These are phyloP conservation scores for Macrolepiota albuminosa DNA, from an alignment of 768 basidiomycete genomes.

Conservation along the genomic window DNA sequence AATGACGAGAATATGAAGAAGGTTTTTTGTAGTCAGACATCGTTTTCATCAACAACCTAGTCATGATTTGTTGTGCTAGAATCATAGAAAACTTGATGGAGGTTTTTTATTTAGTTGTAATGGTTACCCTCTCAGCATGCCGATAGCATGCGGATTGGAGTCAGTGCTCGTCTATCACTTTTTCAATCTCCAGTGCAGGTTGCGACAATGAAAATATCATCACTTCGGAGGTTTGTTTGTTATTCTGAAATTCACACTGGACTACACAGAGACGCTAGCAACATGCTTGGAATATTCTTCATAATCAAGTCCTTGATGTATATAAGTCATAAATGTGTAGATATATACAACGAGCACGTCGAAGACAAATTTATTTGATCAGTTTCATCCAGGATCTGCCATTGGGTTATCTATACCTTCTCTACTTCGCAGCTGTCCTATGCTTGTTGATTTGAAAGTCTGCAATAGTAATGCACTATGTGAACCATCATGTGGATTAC, in stretches of 20 bases:
- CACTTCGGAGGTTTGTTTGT: neutral
- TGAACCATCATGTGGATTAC: constrained; percentile 35
- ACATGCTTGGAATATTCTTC: neutral
- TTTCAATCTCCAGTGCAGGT: neutral
- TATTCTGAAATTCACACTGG: neutral
- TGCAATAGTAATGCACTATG: constrained; percentile 37
- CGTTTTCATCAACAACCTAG: too few species aligned
- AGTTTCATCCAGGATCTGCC: constrained; percentile 14
- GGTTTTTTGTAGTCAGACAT: too few species aligned
- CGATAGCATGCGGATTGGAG: constrained; percentile 1
- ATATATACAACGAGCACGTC: neutral
- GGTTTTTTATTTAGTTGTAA: neutral
- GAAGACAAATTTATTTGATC: neutral
- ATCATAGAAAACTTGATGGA: constrained; percentile 4
- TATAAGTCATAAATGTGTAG: neutral
- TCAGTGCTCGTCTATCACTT: neutral
- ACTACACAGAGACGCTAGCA: neutral
- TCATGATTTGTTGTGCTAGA: too few species aligned
- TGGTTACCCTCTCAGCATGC: neutral
- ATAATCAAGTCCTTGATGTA: neutral
- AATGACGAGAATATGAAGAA: too few species aligned
- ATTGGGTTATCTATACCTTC: constrained; percentile 7
- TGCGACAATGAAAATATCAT: too few species aligned
- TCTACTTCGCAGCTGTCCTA: constrained; percentile 11
- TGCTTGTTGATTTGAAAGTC: constrained; percentile 15